A percentile compares a stretch with the other conserved stretches of the same genome.
Evolutionary conservation across 2,329 filamentous ascomycete species (phyloP).

Genomic region (Calonectria multiphialidica): DNA sequence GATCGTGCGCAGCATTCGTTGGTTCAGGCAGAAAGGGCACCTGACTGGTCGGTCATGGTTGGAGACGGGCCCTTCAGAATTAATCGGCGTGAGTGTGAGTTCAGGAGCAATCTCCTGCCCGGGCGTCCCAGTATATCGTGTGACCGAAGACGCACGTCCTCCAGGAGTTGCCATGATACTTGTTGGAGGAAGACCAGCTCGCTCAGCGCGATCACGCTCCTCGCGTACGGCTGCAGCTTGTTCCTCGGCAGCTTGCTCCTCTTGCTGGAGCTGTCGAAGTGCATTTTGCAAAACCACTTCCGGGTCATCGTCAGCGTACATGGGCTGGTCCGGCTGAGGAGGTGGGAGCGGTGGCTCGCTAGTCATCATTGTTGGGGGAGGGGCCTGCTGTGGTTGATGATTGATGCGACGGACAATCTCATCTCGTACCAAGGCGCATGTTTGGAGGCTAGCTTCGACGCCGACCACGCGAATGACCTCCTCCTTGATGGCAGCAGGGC

Average conservation of each 20-base stretch:
- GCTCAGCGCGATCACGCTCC: conserved; percentile 63
- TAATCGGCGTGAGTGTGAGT: conserved; percentile 67
- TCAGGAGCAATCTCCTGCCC: conserved; percentile 53
- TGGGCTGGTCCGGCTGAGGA: conserved; percentile 49
- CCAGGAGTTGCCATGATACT: conserved; percentile 50
- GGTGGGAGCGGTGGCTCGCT: conserved; percentile 43
- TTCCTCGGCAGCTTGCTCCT: conserved; percentile 70
- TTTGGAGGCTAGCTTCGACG: conserved; percentile 65
- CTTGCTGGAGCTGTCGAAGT: conserved; percentile 68
- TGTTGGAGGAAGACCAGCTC: conserved; percentile 44
- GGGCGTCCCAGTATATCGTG: conserved; percentile 49
- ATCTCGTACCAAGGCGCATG: conserved; percentile 69
- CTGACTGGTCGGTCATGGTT: conserved; percentile 63
- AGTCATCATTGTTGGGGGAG: conserved; percentile 41
- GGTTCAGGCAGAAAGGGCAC: conserved; percentile 72
- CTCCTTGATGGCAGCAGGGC: conserved; percentile 70
- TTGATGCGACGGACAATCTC: conserved; percentile 61
- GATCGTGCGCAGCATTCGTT: conserved; percentile 70
- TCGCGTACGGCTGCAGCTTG: conserved; percentile 66
- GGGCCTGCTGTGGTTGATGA: conserved; percentile 36
- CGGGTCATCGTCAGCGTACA: conserved; percentile 66
- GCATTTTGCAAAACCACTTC: conserved; percentile 71
- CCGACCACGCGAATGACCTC: conserved; percentile 67
- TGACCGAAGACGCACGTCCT: conserved; percentile 45
- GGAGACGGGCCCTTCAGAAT: conserved; percentile 60